phyloP scores from a whole-genome alignment of 2,329 filamentous ascomycete genomes.

The Clarireedia sp. region DNA sequence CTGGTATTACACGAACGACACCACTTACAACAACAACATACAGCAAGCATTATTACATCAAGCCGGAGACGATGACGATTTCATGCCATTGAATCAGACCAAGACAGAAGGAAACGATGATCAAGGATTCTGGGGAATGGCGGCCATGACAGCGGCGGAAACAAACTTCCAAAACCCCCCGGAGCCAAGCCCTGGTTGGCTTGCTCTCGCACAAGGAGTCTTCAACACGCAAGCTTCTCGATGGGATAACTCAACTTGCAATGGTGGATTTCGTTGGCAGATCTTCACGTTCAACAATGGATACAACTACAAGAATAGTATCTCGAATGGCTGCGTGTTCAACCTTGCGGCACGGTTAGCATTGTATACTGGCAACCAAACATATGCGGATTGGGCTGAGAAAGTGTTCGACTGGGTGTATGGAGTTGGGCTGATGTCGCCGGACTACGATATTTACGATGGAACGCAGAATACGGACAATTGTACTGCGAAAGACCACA shows the following conservation, averaged over 20 bases:
- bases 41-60: slow-evolving; percentile 66
- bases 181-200: slow-evolving; percentile 50
- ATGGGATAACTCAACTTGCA: slow-evolving; percentile 58
- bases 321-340: slow-evolving; percentile 54
- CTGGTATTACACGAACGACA: slow-evolving; percentile 72
- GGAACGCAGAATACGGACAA: slow-evolving; percentile 45
- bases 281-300: slow-evolving; percentile 73
- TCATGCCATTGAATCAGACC: slow-evolving; percentile 66
- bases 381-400: slow-evolving; percentile 68
- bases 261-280: slow-evolving; percentile 73
- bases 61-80: slow-evolving; percentile 61
- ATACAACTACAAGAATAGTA: slow-evolving; percentile 67
- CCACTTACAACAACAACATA: slow-evolving; percentile 44
- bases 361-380: slow-evolving; percentile 67
- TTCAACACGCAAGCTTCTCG: slow-evolving; percentile 70
- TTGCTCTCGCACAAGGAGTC: slow-evolving; percentile 66
- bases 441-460: slow-evolving; percentile 47
- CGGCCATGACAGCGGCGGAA: slow-evolving; percentile 62
- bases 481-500: slow-evolving; percentile 48
- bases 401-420: slow-evolving; percentile 63
- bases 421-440: slow-evolving; percentile 47
- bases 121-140: slow-evolving; percentile 61
- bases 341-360: slow-evolving; percentile 58
- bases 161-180: slow-evolving; percentile 51
- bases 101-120: slow-evolving; percentile 48